Evolutionary conservation across 257 asterid genomes (phyloP), one percentile per base, ranked within the genome.

Genomic region (Nicotiana benthamiana): DNA sequence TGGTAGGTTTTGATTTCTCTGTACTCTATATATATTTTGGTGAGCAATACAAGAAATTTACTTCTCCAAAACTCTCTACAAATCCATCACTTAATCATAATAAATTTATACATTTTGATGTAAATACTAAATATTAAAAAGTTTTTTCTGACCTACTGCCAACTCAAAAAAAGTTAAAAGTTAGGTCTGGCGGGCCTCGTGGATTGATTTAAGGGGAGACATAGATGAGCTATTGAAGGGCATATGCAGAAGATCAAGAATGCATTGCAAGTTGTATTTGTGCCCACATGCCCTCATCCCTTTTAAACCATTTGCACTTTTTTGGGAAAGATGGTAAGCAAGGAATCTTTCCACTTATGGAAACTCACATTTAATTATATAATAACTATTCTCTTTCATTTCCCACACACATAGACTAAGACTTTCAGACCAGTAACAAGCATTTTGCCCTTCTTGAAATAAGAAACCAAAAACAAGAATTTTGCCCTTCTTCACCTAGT

Each of bases 311-410:
- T 83, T 52, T 80, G 83, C 75, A 53, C 79, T 30, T 67, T 80
- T 65, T n/a, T 16, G 72, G 81, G 79, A 85, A 77, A 62, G 81
- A 43, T 70, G 82, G 24, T 34, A 53, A 18, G 40, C 18, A 66
- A 61, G 53, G 86, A 83, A 83, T 86, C 88, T 86, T 86, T 80
- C 88, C 76, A 65, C 48, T 80, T 86, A 51, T 77, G 86, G 88
- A 83, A 86, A 77, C 67, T 81, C 84, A 66, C 67, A 83, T 76
- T 63, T 53, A 13, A 26, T 59, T 36, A 57, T 5, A 32, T 24
- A 76, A 16, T 18, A 56, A 24, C 78, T 56, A 48, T 36, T 48
- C 40, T 27, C 86, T 75, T 80, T 80, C 84, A 80, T 76, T 83
- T 54, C 83, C 85, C 57, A 57, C 64, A 66, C 52, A 70, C 52